These are phyloP conservation scores for Heterobasidion occidentale DNA, from an alignment of 1,284 basidiomycete species.

Conservation along the genomic window DNA sequence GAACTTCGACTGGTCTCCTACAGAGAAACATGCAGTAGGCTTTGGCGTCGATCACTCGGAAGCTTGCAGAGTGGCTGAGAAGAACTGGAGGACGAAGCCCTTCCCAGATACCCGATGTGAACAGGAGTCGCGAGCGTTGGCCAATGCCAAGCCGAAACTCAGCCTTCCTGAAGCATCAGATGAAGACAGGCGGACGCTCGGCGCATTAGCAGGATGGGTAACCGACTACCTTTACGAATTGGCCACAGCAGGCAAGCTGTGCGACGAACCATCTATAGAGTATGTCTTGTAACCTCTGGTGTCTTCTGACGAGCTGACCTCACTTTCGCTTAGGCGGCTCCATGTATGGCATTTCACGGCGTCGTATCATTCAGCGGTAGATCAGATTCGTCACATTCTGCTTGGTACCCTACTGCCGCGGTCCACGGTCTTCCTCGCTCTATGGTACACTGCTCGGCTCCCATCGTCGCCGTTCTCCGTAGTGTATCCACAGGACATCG, in stretches of 20 bases:
- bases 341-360: conserved; percentile 7
- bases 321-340: conserved; percentile 5
- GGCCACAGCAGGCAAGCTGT: conserved; percentile 9
- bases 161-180: conserved; percentile 1
- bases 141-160: neutral
- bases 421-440: conserved; percentile 32
- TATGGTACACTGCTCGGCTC: conserved; percentile 39
- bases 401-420: conserved; percentile 22
- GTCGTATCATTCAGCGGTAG: conserved; percentile 8
- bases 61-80: neutral
- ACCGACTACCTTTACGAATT: conserved; percentile 10
- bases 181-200: conserved; percentile 7
- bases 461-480: conserved; percentile 8
- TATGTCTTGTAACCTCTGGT: conserved; percentile 2
- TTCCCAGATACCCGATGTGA: neutral
- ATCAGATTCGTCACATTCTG: conserved; percentile 11
- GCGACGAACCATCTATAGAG: conserved; percentile 8
- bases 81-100: neutral
- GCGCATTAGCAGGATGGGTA: conserved; percentile 10
- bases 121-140: neutral
- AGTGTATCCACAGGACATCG: conserved; percentile 9
- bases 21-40: too few relatives aligned
- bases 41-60: too few relatives aligned
- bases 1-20: too few relatives aligned
- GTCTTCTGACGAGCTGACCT: neutral